phyloP scores from a whole-genome alignment of 2,329 filamentous ascomycete genomes.

The Paracoccidioides lutzii region DNA sequence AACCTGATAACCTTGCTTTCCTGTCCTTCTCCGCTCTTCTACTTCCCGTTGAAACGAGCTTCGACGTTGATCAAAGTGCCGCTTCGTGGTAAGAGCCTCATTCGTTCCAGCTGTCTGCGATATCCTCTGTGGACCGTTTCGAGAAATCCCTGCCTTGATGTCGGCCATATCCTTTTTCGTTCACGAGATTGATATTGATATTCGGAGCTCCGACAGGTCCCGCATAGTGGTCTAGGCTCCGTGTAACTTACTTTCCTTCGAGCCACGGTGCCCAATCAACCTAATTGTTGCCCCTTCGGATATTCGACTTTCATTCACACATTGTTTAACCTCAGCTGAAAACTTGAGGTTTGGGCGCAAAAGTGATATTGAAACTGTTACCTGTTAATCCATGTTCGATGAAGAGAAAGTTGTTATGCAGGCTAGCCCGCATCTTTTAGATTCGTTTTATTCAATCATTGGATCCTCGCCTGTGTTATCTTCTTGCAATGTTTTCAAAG shows the following conservation, averaged over 20 bases:
- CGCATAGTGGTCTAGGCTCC: background rate
- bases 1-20: constrained; percentile 5
- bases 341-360: background rate
- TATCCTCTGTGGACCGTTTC: constrained; percentile 19
- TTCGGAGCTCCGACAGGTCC: background rate
- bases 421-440: background rate
- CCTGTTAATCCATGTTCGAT: background rate
- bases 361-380: background rate
- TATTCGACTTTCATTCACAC: background rate
- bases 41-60: constrained; percentile 4
- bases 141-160: background rate
- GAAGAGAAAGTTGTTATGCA: background rate
- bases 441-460: background rate
- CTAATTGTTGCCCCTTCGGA: background rate
- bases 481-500: background rate
- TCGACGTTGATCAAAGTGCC: constrained; percentile 10
- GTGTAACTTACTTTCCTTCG: background rate
- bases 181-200: constrained; percentile 11
- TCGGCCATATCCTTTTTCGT: constrained; percentile 9
- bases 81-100: constrained; percentile 19
- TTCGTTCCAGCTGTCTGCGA: constrained; percentile 26
- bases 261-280: background rate
- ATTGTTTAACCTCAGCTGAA: background rate
- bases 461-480: background rate
- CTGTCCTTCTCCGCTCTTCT: constrained; percentile 7